These are phyloP conservation scores for Spathaspora hagerdaliae DNA, from an alignment of 805 yeast genomes.

Conservation along the genomic window DNA sequence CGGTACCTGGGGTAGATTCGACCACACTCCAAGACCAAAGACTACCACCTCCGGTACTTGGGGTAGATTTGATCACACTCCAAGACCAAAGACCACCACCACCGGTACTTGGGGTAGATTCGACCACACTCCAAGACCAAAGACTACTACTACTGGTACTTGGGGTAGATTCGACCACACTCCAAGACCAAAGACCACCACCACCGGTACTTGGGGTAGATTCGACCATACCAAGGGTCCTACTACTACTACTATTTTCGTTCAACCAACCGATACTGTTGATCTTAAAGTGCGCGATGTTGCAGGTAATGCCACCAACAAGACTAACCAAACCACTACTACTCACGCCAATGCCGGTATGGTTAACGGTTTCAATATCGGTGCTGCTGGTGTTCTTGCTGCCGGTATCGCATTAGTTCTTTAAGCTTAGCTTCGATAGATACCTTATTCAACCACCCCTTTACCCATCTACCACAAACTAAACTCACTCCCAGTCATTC, in stretches of 20 bases:
- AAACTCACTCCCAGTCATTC: too few species aligned
- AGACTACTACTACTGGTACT: conserved; percentile 41
- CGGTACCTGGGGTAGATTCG: conserved; percentile 29
- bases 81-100: conserved; percentile 16
- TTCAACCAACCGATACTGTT: conserved; percentile 3
- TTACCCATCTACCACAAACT: too few species aligned
- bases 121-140: conserved; percentile 40
- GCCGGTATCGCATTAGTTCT: conserved; percentile 49
- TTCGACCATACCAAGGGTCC: conserved; percentile 35
- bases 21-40: conserved; percentile 29
- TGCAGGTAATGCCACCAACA: conserved; percentile 9
- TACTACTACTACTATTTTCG: conserved; percentile 25
- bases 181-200: conserved; percentile 19
- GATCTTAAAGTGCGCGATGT: conserved; percentile 2
- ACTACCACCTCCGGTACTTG: conserved; percentile 30
- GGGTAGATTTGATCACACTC: conserved; percentile 54
- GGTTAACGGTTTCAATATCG: conserved; percentile 19
- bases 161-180: conserved; percentile 55
- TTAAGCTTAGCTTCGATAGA: conserved; percentile 16
- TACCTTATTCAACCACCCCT: too few species aligned
- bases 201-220: conserved; percentile 28
- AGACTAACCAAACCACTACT: conserved; percentile 19
- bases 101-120: conserved; percentile 51
- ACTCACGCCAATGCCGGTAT: conserved; percentile 20
- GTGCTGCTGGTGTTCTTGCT: conserved; percentile 42